Evolutionary conservation across 2,329 filamentous ascomycete species (phyloP), one percentile per base, ranked within the genome.

Genomic region (Fusarium sp.): DNA sequence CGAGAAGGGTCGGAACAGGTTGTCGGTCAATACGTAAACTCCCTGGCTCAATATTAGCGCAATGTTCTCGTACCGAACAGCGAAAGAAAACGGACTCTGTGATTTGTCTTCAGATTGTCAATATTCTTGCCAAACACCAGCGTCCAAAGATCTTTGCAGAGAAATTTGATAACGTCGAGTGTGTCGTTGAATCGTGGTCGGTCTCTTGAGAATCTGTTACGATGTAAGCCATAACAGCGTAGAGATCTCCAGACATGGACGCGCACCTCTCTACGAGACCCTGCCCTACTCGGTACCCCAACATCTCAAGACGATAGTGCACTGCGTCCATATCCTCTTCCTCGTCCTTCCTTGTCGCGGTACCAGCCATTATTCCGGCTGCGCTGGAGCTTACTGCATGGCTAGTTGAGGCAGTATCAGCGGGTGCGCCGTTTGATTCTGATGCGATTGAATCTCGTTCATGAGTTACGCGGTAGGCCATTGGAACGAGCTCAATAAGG

Each of bases 71-170:
- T 30, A 38, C 24, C 47, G 14, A 11, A 15, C 28, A 41, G 51
- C 30, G 26, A 36, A 30, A 30, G 18, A 36, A 26, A 47, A 76
- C 86, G 24, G 85, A 94, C 92, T 77, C 96, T 87, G 81, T 99
- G 96, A 80, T 99, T 99, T 14, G 96, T 99, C 84, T 99, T 99
- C 51, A 99, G 87, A 81, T 99, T 99, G 83, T 99, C 96, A 79
- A 99, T 94, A 82, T 98, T 97, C 84, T 99, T 99, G 80, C 93
- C 89, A 83, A 98, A 99, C 22, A 98, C 90, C 26, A 98, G 87
- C 38, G 91, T 95, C 96, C 96, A 99, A 48, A 99, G 87, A 82
- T 99, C 96, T 85, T 99, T 99, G 89, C 96, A 99, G 55, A 99
- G 87, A 79, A 99, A 98, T 82, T 99, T 99, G 81, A 99, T 99